Evolutionary conservation across 2,329 filamentous ascomycete genomes (phyloP).

Genomic region (Ilyonectria destructans): DNA sequence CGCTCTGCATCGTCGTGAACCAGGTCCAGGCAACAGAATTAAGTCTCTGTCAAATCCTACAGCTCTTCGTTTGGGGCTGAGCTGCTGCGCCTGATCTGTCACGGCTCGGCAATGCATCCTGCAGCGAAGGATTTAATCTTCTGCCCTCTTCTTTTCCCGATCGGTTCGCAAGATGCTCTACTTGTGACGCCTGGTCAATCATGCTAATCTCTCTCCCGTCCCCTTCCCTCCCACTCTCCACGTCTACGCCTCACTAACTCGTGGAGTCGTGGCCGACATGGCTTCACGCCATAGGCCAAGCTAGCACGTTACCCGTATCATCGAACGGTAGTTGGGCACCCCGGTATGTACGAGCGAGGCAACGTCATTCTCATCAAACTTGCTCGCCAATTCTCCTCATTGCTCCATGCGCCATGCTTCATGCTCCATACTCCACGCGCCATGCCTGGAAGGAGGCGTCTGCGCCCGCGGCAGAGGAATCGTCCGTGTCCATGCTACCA

Average conservation of each 20-base stretch:
- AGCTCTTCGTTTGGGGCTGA: neutral
- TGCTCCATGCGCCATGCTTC: too few relatives aligned
- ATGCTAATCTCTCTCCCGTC: neutral
- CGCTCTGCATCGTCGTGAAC: slow-evolving; percentile 12
- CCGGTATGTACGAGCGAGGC: neutral
- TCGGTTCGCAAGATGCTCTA: neutral
- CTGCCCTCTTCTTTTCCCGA: neutral
- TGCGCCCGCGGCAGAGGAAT: slow-evolving; percentile 18
- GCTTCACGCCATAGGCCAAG: neutral
- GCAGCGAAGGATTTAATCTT: neutral
- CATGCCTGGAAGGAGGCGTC: neutral
- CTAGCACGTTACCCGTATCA: neutral
- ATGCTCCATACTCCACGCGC: neutral
- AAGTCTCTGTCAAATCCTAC: neutral
- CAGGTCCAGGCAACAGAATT: slow-evolving; percentile 28
- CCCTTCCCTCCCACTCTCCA: neutral
- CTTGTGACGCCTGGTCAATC: neutral
- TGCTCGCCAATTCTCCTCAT: neutral
- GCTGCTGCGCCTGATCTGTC: neutral
- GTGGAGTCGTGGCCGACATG: neutral
- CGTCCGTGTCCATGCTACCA: slow-evolving; percentile 14
- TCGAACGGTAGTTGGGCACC: neutral
- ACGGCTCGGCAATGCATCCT: neutral
- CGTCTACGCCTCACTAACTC: neutral
- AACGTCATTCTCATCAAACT: slow-evolving; percentile 15